phyloP scores from a whole-genome alignment of 1,139 yeast species.

The Scheffersomyces stambukii region DNA sequence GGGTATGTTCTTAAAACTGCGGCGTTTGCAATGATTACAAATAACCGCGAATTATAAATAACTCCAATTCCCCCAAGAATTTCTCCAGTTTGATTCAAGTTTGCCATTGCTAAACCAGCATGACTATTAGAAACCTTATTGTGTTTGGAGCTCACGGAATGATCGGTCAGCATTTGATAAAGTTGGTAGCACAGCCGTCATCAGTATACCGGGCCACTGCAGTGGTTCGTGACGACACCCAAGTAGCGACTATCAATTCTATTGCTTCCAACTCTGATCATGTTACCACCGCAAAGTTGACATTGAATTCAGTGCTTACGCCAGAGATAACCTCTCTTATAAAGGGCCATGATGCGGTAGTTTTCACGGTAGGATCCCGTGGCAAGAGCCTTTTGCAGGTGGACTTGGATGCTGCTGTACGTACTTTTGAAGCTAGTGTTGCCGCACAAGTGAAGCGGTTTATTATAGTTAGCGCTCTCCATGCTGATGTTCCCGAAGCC shows the following conservation, averaged over 20 bases:
- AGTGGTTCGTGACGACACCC: slow-evolving; percentile 46
- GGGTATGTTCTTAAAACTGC: too few relatives aligned
- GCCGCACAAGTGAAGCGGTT: slow-evolving; percentile 44
- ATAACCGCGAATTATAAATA: too few relatives aligned
- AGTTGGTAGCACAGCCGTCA: slow-evolving; percentile 17
- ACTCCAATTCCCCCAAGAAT: too few relatives aligned
- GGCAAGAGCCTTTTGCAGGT: slow-evolving; percentile 52
- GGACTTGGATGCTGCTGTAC: slow-evolving; percentile 62
- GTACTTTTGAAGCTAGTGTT: slow-evolving; percentile 53
- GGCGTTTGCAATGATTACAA: too few relatives aligned
- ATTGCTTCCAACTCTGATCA: slow-evolving; percentile 26
- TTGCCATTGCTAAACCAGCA: background rate
- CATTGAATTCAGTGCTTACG: slow-evolving; percentile 29
- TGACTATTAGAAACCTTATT: slow-evolving; percentile 8
- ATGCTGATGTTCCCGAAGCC: slow-evolving; percentile 45
- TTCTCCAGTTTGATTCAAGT: background rate
- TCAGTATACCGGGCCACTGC: slow-evolving; percentile 40
- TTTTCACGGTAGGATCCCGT: slow-evolving; percentile 63
- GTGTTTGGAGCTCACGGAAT: slow-evolving; percentile 64
- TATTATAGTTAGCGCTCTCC: slow-evolving; percentile 53
- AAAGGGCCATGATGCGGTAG: slow-evolving; percentile 51
- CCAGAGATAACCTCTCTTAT: slow-evolving; percentile 33
- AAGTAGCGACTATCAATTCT: slow-evolving; percentile 29
- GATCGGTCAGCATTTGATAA: slow-evolving; percentile 41
- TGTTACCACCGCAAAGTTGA: slow-evolving; percentile 34